Evolutionary conservation across 1,139 yeast genomes (phyloP).

Genomic region (Yamadazyma friedrichii): DNA sequence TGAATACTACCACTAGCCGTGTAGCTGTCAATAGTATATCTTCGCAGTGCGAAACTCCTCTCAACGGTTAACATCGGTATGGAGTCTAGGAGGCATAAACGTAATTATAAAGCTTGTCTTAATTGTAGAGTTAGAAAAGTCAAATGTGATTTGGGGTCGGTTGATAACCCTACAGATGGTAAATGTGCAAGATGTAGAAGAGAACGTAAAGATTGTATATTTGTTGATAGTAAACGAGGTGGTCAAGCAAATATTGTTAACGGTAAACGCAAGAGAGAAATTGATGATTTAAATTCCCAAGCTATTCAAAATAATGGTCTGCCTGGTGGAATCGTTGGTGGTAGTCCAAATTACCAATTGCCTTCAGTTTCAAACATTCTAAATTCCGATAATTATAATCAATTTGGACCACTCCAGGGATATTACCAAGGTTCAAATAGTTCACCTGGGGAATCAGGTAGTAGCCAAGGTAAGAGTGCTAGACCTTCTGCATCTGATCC

Average conservation of each 20-base stretch:
- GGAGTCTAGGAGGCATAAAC: constrained; percentile 31
- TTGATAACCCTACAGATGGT: constrained; percentile 70
- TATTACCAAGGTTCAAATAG: neutral
- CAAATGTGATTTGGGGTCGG: constrained; percentile 79
- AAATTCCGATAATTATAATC: neutral
- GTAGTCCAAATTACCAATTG: constrained; percentile 3
- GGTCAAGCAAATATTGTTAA: constrained; percentile 47
- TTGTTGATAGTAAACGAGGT: constrained; percentile 64
- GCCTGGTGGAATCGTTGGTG: neutral
- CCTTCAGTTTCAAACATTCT: constrained; percentile 8
- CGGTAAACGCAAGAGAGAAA: constrained; percentile 25
- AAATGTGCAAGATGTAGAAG: constrained; percentile 85
- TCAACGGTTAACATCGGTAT: constrained; percentile 13
- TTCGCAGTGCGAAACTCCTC: no score
- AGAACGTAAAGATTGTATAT: constrained; percentile 78
- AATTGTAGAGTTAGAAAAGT: constrained; percentile 82
- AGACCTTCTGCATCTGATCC: neutral
- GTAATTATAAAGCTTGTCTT: constrained; percentile 81
- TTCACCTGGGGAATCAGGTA: neutral
- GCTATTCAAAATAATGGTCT: neutral
- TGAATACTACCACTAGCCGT: no score
- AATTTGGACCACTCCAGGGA: neutral
- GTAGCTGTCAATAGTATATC: no score
- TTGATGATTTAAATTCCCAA: neutral
- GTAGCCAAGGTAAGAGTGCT: neutral